Conservation (phyloP, 2,329 filamentous ascomycete species). For the Fusarium sp. region DNA sequence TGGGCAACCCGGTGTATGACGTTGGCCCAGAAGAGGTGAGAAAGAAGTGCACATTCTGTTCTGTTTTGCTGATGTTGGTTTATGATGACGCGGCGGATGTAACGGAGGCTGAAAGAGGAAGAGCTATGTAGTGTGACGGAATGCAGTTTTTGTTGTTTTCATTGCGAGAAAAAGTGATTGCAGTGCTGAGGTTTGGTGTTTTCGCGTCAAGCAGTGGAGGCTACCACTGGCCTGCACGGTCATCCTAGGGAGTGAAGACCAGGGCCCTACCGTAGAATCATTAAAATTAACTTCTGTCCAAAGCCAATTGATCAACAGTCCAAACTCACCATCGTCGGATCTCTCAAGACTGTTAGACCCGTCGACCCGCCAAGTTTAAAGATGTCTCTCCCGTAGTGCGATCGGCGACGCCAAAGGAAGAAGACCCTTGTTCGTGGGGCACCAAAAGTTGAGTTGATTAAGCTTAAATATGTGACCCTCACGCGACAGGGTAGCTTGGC, state of each 20-base stretch:
- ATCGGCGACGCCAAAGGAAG: constrained; percentile 1
- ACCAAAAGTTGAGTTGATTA: constrained; percentile 16
- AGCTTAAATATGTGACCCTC: constrained; percentile 37
- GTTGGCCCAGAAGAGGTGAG: constrained; percentile 28
- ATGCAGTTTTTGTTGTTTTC: background rate
- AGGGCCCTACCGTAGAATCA: background rate
- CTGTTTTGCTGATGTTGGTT: constrained; percentile 7
- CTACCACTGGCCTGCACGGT: too few species aligned
- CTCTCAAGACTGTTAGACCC: background rate
- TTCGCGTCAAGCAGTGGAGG: too few species aligned
- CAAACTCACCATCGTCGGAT: background rate
- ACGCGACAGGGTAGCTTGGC: constrained; percentile 29
- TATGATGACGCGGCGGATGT: constrained; percentile 17
- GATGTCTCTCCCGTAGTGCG: background rate
- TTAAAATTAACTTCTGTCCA: background rate
- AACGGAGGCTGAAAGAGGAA: background rate
- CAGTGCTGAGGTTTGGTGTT: background rate
- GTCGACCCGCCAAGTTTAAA: background rate
- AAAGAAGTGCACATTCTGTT: background rate
- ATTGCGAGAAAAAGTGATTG: background rate
- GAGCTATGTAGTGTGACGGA: background rate
- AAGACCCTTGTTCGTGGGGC: constrained; percentile 1
- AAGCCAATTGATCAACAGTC: background rate
- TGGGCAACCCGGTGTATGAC: constrained; percentile 34
- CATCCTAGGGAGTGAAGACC: background rate